Evolutionary conservation across 768 basidiomycete genomes (phyloP).

Genomic region (Amanita exitialis): DNA sequence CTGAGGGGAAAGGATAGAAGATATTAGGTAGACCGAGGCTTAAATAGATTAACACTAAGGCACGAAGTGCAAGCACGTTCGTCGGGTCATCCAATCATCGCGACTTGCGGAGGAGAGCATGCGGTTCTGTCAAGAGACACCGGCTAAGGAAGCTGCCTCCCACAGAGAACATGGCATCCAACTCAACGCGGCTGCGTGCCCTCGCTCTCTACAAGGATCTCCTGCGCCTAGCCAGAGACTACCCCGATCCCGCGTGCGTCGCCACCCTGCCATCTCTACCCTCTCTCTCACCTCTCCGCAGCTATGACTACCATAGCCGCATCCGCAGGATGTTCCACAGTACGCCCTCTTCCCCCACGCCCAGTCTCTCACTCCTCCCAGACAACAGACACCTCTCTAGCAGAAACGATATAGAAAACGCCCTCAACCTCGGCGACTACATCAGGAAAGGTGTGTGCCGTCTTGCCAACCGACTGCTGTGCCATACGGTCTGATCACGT

Average conservation of each 20-base stretch:
- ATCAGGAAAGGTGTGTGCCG: conserved; percentile 65
- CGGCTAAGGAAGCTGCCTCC: too few species aligned
- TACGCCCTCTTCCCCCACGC: conserved; percentile 21
- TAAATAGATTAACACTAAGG: not conserved
- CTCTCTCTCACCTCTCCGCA: conserved; percentile 13
- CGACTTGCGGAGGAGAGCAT: conserved; percentile 8
- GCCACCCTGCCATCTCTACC: conserved; percentile 4
- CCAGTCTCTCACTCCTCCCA: conserved; percentile 16
- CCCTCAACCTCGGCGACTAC: conserved; percentile 67
- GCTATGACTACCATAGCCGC: conserved; percentile 72
- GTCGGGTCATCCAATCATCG: not conserved
- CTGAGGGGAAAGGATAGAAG: conserved; percentile 4
- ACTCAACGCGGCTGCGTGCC: conserved; percentile 51
- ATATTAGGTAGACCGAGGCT: not conserved
- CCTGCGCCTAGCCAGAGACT: conserved; percentile 69
- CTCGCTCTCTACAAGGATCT: conserved; percentile 77
- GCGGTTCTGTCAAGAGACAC: not conserved
- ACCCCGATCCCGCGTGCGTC: conserved; percentile 72
- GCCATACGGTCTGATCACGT: not conserved
- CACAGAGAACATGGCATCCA: conserved; percentile 2
- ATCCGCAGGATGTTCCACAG: conserved; percentile 68
- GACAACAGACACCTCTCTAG: conserved; percentile 62
- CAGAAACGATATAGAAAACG: conserved; percentile 64
- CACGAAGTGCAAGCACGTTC: conserved; percentile 1
- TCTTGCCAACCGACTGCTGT: not conserved